phyloP scores from a whole-genome alignment of 768 basidiomycete genomes.

The Tulasnella sp. region DNA sequence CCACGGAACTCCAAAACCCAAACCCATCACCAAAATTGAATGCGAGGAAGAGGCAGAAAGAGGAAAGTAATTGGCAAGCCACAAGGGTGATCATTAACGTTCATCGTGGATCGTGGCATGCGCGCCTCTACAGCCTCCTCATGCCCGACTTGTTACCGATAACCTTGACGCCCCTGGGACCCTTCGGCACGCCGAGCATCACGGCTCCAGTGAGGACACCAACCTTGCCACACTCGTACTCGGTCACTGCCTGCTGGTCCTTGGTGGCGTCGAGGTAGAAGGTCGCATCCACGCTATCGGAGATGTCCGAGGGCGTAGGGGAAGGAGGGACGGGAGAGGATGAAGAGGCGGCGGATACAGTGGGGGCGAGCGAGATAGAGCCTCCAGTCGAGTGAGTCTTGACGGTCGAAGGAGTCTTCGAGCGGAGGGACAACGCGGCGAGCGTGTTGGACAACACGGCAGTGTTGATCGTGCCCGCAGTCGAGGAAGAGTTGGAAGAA shows the following conservation, averaged over 20 bases:
- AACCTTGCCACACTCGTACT: slow-evolving; percentile 30
- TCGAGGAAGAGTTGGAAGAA: not conserved
- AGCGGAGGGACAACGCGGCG: slow-evolving; percentile 5
- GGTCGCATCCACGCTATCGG: slow-evolving; percentile 13
- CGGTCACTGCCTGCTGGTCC: slow-evolving; percentile 24
- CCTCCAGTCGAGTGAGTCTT: slow-evolving; percentile 7
- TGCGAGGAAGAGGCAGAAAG: not conserved
- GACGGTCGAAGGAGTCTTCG: slow-evolving; percentile 9
- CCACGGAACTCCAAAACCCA: not conserved
- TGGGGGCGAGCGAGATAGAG: not conserved
- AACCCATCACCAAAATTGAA: not conserved
- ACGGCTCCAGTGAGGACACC: slow-evolving; percentile 29
- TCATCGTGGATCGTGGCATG: not conserved
- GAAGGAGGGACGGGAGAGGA: not conserved
- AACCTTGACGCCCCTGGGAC: slow-evolving; percentile 11
- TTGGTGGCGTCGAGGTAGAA: slow-evolving; percentile 24
- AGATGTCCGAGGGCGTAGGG: slow-evolving; percentile 6
- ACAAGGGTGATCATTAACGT: not conserved
- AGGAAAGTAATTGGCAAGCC: not conserved
- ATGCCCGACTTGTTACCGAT: not conserved
- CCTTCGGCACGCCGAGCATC: slow-evolving; percentile 29
- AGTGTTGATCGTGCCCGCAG: slow-evolving; percentile 6
- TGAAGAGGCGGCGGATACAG: not conserved
- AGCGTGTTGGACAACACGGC: not conserved
- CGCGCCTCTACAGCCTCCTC: not conserved